phyloP scores from a whole-genome alignment of 2,329 filamentous ascomycete genomes.

The Colletotrichum spinosum region DNA sequence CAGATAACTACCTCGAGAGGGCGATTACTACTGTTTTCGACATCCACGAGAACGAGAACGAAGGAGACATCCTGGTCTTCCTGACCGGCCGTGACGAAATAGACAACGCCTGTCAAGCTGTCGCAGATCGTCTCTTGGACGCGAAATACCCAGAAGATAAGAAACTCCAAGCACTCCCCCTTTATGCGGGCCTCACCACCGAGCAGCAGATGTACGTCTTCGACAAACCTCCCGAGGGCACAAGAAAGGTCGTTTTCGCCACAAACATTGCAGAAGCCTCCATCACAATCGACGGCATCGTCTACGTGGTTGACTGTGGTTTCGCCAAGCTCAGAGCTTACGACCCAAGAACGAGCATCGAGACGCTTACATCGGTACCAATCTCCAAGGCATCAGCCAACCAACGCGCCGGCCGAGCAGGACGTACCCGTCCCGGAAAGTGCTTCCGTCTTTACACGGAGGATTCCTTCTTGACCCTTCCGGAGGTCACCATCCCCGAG shows the following conservation, averaged over 20 bases:
- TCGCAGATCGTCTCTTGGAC: slow-evolving; percentile 52
- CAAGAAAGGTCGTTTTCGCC: slow-evolving; percentile 89
- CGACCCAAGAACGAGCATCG: slow-evolving; percentile 86
- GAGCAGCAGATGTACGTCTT: slow-evolving; percentile 98
- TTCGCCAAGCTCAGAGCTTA: slow-evolving; percentile 92
- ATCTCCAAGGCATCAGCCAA: slow-evolving; percentile 93
- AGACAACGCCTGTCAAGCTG: slow-evolving; percentile 81
- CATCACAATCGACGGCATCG: slow-evolving; percentile 91
- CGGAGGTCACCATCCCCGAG: slow-evolving; percentile 84
- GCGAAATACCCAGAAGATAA: slow-evolving; percentile 57
- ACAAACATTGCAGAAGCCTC: slow-evolving; percentile 98
- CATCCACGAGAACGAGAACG: slow-evolving; percentile 83
- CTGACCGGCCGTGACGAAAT: slow-evolving; percentile 95
- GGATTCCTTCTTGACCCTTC: slow-evolving; percentile 72
- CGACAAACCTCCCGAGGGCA: slow-evolving; percentile 82
- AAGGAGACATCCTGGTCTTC: slow-evolving; percentile 92
- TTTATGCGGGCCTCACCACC: slow-evolving; percentile 89
- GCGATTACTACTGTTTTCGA: slow-evolving; percentile 87
- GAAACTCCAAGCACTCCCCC: slow-evolving; percentile 77
- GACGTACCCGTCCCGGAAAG: slow-evolving; percentile 89
- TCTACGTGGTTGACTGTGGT: slow-evolving; percentile 90
- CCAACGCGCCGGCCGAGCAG: slow-evolving; percentile 90
- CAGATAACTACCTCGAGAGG: slow-evolving; percentile 88
- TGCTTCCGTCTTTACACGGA: slow-evolving; percentile 95
- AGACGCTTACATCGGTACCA: slow-evolving; percentile 83